phyloP scores from a whole-genome alignment of 148 eudicot species.

The Nepenthes mirabilis region DNA sequence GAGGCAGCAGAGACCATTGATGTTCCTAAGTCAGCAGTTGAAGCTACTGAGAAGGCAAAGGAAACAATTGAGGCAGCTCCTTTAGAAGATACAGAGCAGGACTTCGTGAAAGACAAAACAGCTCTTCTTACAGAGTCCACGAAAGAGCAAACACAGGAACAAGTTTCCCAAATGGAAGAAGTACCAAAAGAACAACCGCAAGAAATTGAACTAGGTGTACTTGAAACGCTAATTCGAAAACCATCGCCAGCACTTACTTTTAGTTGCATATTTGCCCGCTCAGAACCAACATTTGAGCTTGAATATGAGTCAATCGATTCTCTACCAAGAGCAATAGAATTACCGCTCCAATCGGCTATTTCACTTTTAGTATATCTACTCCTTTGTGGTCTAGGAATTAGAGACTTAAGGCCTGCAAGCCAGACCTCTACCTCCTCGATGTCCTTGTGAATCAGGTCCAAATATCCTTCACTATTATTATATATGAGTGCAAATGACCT shows the following conservation, averaged over 20 bases:
- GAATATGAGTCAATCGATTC: slow-evolving; percentile 3
- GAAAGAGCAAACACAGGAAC: no score
- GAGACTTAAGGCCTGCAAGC: slow-evolving; percentile 52
- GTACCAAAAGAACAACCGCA: no score
- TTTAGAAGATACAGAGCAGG: no score
- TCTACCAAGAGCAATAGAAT: background rate
- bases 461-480: slow-evolving; percentile 54
- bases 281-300: slow-evolving; percentile 21
- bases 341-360: slow-evolving; percentile 32
- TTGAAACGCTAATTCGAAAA: slow-evolving; percentile 28
- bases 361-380: slow-evolving; percentile 40
- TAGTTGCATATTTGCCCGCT: slow-evolving; percentile 17
- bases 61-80: no score
- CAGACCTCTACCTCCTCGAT: slow-evolving; percentile 52
- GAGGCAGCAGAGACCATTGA: no score
- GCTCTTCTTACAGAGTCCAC: no score
- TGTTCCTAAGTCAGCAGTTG: no score
- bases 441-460: slow-evolving; percentile 69
- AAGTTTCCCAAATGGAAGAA: no score
- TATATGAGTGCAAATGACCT: slow-evolving; percentile 56
- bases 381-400: slow-evolving; percentile 25
- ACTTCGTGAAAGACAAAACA: no score
- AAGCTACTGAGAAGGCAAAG: no score
- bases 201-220: slow-evolving; percentile 11
- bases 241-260: slow-evolving; percentile 22